Evolutionary conservation across 164 flowering plant genomes (phyloP).

Genomic region (Magnolia officinalis): DNA sequence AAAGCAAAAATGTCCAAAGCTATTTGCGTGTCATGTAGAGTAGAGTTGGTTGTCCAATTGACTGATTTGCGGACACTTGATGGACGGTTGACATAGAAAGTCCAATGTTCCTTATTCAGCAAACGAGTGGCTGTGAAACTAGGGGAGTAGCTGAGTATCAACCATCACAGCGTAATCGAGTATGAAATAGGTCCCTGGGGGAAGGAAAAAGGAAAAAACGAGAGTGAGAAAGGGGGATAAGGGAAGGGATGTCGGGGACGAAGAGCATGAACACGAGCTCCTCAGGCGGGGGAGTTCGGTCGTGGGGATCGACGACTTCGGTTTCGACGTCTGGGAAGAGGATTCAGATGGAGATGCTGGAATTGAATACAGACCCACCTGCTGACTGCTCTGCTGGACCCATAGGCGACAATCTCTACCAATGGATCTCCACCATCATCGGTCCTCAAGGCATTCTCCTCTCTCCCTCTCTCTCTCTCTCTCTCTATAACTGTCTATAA

Average conservation of each 20-base stretch:
- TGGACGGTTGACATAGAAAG: no score
- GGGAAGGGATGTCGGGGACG: conserved; percentile 4
- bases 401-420: conserved; percentile 87
- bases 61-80: no score
- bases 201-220: background rate
- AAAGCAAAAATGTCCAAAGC: no score
- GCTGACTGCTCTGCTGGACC: conserved; percentile 84
- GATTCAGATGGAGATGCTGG: conserved; percentile 82
- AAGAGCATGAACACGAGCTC: conserved; percentile 11
- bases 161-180: no score
- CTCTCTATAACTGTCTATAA: background rate
- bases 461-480: background rate
- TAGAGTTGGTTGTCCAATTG: no score
- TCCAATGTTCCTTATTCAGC: no score
- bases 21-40: no score
- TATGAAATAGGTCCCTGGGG: no score
- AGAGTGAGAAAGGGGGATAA: background rate
- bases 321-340: conserved; percentile 81
- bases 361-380: conserved; percentile 70
- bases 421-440: conserved; percentile 82
- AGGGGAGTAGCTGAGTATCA: no score
- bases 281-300: conserved; percentile 20
- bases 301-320: conserved; percentile 62
- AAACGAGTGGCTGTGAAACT: no score
- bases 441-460: conserved; percentile 62